These are phyloP conservation scores for Haberlea rhodopensis DNA, from an alignment of 257 asterid genomes.

Conservation along the genomic window DNA sequence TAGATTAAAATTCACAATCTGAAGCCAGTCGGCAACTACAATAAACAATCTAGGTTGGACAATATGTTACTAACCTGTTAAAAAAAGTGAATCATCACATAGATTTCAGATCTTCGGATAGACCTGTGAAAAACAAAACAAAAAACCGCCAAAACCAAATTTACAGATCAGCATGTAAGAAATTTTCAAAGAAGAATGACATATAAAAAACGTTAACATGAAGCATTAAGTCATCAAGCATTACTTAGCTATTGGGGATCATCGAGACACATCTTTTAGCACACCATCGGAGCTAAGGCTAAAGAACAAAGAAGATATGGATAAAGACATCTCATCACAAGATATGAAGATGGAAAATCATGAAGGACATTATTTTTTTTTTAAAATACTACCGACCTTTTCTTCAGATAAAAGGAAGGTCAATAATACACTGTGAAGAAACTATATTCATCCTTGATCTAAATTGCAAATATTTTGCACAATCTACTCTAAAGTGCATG, in stretches of 20 bases:
- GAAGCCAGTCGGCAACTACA: too few relatives aligned
- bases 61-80: too few relatives aligned
- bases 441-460: neutral
- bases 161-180: too few relatives aligned
- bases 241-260: neutral
- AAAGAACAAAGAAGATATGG: neutral
- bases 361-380: too few relatives aligned
- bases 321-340: neutral
- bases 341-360: neutral
- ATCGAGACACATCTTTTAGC: neutral
- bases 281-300: neutral
- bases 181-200: too few relatives aligned
- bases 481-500: neutral
- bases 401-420: slow-evolving; percentile 25
- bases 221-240: neutral
- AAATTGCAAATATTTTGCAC: neutral
- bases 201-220: neutral
- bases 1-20: too few relatives aligned
- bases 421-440: neutral
- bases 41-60: too few relatives aligned
- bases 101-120: too few relatives aligned
- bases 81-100: too few relatives aligned
- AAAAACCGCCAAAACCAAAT: too few relatives aligned
- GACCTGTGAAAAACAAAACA: too few relatives aligned
- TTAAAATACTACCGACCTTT: slow-evolving; percentile 38